Evolutionary conservation across 768 basidiomycete species (phyloP).

Genomic region (Kwoniella newhampshirensis): DNA sequence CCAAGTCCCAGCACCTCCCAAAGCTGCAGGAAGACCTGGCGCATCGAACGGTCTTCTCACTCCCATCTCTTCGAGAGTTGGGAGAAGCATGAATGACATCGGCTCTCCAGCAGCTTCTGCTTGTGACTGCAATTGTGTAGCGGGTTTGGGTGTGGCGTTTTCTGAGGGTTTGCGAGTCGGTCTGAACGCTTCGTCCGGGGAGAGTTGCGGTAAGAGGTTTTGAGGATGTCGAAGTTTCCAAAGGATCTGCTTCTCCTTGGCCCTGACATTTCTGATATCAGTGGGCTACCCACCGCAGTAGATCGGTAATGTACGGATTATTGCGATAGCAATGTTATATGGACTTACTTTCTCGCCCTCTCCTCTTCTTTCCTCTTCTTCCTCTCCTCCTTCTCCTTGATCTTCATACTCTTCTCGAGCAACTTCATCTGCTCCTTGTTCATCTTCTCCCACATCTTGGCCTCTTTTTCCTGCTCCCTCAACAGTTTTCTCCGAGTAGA

Average conservation of each 20-base stretch:
- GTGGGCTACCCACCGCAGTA: too few species aligned
- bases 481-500: constrained; percentile 4
- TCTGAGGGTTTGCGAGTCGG: not conserved
- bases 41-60: constrained; percentile 44
- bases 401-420: constrained; percentile 9
- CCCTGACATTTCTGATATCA: too few species aligned
- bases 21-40: constrained; percentile 19
- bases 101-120: too few species aligned
- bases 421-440: constrained; percentile 14
- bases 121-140: too few species aligned
- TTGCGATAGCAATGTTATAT: too few species aligned
- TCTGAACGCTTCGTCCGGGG: constrained; percentile 5
- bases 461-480: constrained; percentile 10
- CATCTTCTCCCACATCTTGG: constrained; percentile 12
- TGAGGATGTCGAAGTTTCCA: constrained; percentile 22
- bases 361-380: constrained; percentile 18
- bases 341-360: constrained; percentile 31
- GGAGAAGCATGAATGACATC: constrained; percentile 31
- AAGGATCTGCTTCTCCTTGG: constrained; percentile 20
- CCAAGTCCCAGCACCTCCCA: constrained; percentile 34
- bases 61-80: constrained; percentile 41
- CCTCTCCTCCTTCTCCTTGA: constrained; percentile 19
- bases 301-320: too few species aligned
- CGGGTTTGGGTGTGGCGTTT: not conserved
- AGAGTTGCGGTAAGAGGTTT: constrained; percentile 12